phyloP scores from a whole-genome alignment of 208 protist genomes.

The Crithidia sp. region DNA sequence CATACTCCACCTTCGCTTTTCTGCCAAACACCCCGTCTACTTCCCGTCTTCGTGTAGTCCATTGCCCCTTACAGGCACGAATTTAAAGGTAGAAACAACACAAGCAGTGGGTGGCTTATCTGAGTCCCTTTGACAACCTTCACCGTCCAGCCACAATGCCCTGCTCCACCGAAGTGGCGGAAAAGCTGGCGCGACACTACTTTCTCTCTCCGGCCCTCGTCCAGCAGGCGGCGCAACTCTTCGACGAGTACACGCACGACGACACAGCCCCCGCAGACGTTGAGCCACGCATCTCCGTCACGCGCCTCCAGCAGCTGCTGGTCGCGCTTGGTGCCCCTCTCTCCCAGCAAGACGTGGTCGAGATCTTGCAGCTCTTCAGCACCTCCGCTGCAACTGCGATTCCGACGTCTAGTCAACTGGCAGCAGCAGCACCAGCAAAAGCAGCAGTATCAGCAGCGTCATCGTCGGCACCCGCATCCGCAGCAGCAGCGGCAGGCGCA shows the following conservation, averaged over 20 bases:
- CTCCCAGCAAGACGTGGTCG: slow-evolving; percentile 57
- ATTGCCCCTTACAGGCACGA: not conserved
- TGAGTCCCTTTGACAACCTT: too few species aligned
- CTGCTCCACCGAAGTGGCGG: slow-evolving; percentile 12
- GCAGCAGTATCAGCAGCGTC: not conserved
- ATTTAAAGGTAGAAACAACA: not conserved
- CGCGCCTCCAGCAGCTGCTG: slow-evolving; percentile 56
- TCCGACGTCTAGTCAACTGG: not conserved
- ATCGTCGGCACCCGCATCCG: too few species aligned
- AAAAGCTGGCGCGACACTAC: slow-evolving; percentile 41
- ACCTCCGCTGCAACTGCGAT: slow-evolving; percentile 4
- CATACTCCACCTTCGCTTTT: too few species aligned
- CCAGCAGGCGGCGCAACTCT: slow-evolving; percentile 42
- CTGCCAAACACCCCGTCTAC: too few species aligned
- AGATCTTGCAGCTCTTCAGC: slow-evolving; percentile 41
- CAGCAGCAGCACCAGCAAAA: not conserved
- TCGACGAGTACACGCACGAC: slow-evolving; percentile 30
- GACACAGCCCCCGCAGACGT: not conserved
- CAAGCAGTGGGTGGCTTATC: too few species aligned
- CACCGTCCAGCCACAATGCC: not conserved
- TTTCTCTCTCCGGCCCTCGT: slow-evolving; percentile 44
- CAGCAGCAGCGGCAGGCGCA: not conserved
- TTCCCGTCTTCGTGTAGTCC: too few species aligned
- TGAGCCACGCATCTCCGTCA: slow-evolving; percentile 38
- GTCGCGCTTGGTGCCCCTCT: slow-evolving; percentile 43